Base-by-base conservation (phyloP, 139 green algal genomes). In the Chlamydomonas sp. region DNA sequence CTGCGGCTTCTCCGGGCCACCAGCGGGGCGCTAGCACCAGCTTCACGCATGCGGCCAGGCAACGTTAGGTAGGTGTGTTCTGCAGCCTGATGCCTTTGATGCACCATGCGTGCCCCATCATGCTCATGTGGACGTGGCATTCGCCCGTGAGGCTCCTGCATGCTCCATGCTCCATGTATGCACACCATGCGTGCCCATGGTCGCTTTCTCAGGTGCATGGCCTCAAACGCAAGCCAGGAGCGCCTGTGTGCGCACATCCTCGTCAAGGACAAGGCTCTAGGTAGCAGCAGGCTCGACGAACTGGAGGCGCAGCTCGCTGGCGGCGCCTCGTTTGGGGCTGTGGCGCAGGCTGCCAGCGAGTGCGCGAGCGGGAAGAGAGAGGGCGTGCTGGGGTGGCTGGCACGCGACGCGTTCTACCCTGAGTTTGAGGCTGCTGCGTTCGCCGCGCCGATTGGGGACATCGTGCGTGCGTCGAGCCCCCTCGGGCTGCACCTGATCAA, bases 341-440 rank as follows among this genome's bases (percentile, higher is more conserved):
- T 64, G 54, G 54, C 54, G 22, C 10, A 64, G 26, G 16, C 30
- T 22, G 8, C 30, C 16, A 64, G 54, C 4, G 30, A 5, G 5
- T 79, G 73, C 34, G 24, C 38, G 26, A 58, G 39, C 2, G 31
- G 36, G 0, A 70, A 65, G 16, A n/a, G 22, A 2, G 69, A 69
- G 1, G 68, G 62, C 5, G 39, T 72, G 54, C 50, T 75, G 26
- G 69, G 63, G 1, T 75, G 69, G 64, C 58, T 80, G 3, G 38
- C 13, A 8, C 39, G 65, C 2, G 74, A 65, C 3, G 58, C 47
- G 20, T 80, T 68, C 57, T 69, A 73, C 33, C 69, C 74, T 3
- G 62, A 76, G 74, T 73, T 76, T 63, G 74, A 80, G 74, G 31
- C 22, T 24, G 63, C 38, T 5, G 70, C 64, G 0, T 75, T 72